Evolutionary conservation across 164 flowering plant genomes (phyloP).

Genomic region (Vitis labrusca): DNA sequence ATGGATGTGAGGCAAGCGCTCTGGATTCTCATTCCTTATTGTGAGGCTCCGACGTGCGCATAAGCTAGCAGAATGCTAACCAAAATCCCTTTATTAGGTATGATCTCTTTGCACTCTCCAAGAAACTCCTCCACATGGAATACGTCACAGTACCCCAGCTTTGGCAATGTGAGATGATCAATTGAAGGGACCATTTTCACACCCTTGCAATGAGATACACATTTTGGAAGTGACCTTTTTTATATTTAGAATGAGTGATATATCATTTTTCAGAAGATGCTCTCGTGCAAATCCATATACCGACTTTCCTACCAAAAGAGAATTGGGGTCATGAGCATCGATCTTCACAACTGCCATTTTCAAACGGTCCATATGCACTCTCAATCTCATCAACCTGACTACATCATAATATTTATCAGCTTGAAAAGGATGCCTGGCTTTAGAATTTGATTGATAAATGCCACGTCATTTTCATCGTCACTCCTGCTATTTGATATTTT

Average conservation of each 20-base stretch:
- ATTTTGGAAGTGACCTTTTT: slow-evolving; percentile 86
- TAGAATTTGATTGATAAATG: slow-evolving; percentile 46
- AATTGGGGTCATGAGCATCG: slow-evolving; percentile 70
- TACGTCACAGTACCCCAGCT: slow-evolving; percentile 75
- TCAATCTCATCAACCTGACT: slow-evolving; percentile 43
- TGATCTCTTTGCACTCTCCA: too few species aligned
- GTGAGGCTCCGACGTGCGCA: too few species aligned
- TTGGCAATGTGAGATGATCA: slow-evolving; percentile 69
- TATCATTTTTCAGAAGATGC: slow-evolving; percentile 79
- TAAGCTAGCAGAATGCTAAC: too few species aligned
- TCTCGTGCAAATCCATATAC: slow-evolving; percentile 93
- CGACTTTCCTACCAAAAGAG: slow-evolving; percentile 91
- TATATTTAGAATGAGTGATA: slow-evolving; percentile 86
- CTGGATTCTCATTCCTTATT: too few species aligned
- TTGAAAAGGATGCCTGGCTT: slow-evolving; percentile 36
- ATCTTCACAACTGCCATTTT: slow-evolving; percentile 98
- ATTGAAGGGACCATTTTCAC: slow-evolving; percentile 88
- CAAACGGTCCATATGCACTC: slow-evolving; percentile 71
- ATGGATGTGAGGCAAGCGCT: too few species aligned
- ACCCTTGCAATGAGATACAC: slow-evolving; percentile 93
- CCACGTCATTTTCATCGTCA: slow-evolving; percentile 64
- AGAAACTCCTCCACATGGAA: slow-evolving; percentile 58
- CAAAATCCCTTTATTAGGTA: too few species aligned
- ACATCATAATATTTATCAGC: slow-evolving; percentile 42
- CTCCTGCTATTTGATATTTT: slow-evolving; percentile 42